Evolutionary conservation across 306 rosid species (phyloP), one percentile per base, ranked within the genome.

Genomic region (Vigna mungo): DNA sequence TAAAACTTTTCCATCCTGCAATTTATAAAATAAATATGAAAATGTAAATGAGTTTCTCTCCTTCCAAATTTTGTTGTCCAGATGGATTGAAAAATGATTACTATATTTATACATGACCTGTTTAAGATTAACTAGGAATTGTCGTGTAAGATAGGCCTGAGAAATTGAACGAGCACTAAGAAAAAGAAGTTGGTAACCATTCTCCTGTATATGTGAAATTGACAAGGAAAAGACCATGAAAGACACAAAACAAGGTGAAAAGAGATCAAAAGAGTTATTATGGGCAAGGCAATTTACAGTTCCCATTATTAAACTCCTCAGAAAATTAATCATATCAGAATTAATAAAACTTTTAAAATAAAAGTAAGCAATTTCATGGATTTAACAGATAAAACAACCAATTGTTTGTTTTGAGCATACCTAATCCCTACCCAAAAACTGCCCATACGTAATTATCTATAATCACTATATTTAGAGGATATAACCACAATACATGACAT

Each of bases 101-200:
- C 34, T 78, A 55, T 56, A 46, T 74, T 69, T 83, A 86, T 67
- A 14, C 60, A 21, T 79, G 76, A 92, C 99, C 98, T 92, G 97
- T 85, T 87, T 96, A 80, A 96, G 94, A 85, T 92, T 96, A 84
- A 88, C 61, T 37, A 96, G 85, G 87, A 96, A 96, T 61, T 89
- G 99, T 54, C 98, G 87, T 20, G 99, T 96, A 68, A 66, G 70
- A 74, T 87, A 88, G 49, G 99, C 96, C 83, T 96, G 99, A 80
- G 98, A 92, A 81, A 96, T 96, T 79, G 99, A 86, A 48, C 99
- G 97, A 17, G 99, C 99, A 78, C 99, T 96, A 79, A 96, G 91
- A 87, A 96, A 96, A 80, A 96, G 99, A 73, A 96, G 70, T 47
- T 96, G 89, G 84, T 92, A 96, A 69, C 99, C 98, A 74, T 96